phyloP scores from a whole-genome alignment of 2,329 filamentous ascomycete species.

The Trichoderma sp. region DNA sequence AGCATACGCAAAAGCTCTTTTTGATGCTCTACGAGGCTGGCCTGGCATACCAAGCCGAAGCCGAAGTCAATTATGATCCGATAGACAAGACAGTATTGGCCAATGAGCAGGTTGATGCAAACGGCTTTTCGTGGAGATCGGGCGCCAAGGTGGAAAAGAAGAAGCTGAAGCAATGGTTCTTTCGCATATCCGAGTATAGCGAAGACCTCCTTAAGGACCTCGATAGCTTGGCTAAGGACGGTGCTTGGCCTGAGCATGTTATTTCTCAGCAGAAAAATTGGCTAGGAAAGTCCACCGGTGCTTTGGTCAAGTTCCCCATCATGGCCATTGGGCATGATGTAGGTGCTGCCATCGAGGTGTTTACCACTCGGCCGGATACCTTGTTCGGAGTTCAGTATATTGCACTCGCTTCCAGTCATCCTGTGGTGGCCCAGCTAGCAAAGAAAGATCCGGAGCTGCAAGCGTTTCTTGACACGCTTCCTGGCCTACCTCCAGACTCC shows the following conservation, averaged over 20 bases:
- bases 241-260: slow-evolving; percentile 80
- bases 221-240: slow-evolving; percentile 61
- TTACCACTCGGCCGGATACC: slow-evolving; percentile 83
- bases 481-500: slow-evolving; percentile 55
- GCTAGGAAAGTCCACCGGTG: slow-evolving; percentile 78
- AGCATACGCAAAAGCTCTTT: slow-evolving; percentile 86
- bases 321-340: slow-evolving; percentile 45
- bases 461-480: slow-evolving; percentile 67
- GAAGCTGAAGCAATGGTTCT: slow-evolving; percentile 84
- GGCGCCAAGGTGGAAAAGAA: slow-evolving; percentile 81
- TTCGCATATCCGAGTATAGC: slow-evolving; percentile 78
- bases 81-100: slow-evolving; percentile 87
- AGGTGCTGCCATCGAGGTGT: slow-evolving; percentile 64
- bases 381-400: slow-evolving; percentile 86
- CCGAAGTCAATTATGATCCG: slow-evolving; percentile 87
- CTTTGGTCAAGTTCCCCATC: slow-evolving; percentile 70
- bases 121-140: slow-evolving; percentile 83
- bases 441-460: slow-evolving; percentile 61
- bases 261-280: slow-evolving; percentile 83
- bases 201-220: slow-evolving; percentile 72
- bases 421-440: slow-evolving; percentile 64
- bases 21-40: slow-evolving; percentile 72
- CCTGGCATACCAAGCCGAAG: slow-evolving; percentile 80
- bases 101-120: slow-evolving; percentile 89
- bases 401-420: slow-evolving; percentile 73